Base-by-base conservation (phyloP, 202 grass and related monocot genomes). In the Tripidium arundinaceum region DNA sequence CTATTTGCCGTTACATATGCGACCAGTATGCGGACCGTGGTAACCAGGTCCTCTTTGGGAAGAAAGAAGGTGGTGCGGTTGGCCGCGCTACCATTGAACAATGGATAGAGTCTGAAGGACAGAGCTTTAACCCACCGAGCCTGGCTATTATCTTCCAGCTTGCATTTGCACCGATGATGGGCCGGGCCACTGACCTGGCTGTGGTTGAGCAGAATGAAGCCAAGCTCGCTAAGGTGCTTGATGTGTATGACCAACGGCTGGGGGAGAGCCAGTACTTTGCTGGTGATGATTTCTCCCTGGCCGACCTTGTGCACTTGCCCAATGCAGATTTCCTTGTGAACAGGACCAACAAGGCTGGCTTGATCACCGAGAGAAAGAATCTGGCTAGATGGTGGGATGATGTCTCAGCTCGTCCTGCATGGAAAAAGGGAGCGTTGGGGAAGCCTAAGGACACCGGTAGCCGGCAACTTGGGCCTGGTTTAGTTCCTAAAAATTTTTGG, bases 271-370 rank as follows among this genome's bases (percentile, higher is more conserved):
- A 84, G 54, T 97, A 85, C 65, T 84, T 97, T 29, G 86, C 87
- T 6, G 94, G 89, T 24, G 83, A 94, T 40, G 89, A 94, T 16
- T 97, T 90, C 84, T 87, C 89, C 16, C 74, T 97, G 13, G 91
- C 94, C 0, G 91, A 97, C 72, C 91, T 97, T 78, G 87, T 87
- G 26, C 91, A 94, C 67, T 58, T 97, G 85, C 94, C 91, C n/a
- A 97, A 97, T 64, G 76, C 85, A 3, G 78, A 97, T 62, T 67
- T 92, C 11, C 63, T 97, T 1, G 85, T 90, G 71, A 90, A 57
- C 72, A 85, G 72, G 60, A 81, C 75, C n/a, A 62, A 64, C 37
- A 92, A 87, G 39, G 83, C 80, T 4, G 75, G 68, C 8, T 59
- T 97, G 46, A 78, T 97, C 74, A 89, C 76, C 1, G 79, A 80